A percentile compares a stretch with the other conserved stretches of the same genome.
These are phyloP conservation scores for Alternaria gaisen DNA, from an alignment of 2,329 filamentous ascomycete genomes.

Conservation along the genomic window DNA sequence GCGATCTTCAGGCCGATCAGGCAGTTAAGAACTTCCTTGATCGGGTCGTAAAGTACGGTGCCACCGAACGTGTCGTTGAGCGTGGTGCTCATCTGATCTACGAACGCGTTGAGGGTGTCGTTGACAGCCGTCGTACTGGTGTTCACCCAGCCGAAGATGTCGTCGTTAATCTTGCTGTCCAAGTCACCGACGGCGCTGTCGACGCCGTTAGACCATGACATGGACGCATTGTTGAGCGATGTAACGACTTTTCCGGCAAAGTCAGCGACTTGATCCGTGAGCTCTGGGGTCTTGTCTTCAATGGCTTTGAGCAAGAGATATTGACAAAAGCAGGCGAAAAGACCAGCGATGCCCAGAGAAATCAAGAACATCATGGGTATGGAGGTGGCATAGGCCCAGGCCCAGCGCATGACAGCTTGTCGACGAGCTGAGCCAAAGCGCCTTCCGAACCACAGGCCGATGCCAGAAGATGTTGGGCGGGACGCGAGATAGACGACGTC, in stretches of 20 bases:
- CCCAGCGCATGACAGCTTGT: constrained; percentile 81
- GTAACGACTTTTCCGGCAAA: constrained; percentile 81
- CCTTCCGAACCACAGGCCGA: constrained; percentile 75
- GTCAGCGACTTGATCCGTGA: constrained; percentile 76
- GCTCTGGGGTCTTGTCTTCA: constrained; percentile 76
- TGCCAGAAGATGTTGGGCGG: constrained; percentile 76
- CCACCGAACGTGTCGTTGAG: constrained; percentile 82
- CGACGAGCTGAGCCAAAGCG: constrained; percentile 70
- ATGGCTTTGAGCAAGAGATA: constrained; percentile 77
- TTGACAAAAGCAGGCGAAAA: constrained; percentile 85
- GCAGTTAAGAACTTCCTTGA: constrained; percentile 83
- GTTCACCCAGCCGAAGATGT: constrained; percentile 87
- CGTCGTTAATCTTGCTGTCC: constrained; percentile 79
- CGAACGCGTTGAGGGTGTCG: constrained; percentile 82
- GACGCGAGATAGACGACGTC: constrained; percentile 90
- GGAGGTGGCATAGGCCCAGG: constrained; percentile 86
- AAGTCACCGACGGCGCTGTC: constrained; percentile 74
- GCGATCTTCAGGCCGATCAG: constrained; percentile 88
- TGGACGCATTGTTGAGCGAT: constrained; percentile 76
- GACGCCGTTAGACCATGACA: constrained; percentile 77
- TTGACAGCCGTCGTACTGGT: constrained; percentile 86
- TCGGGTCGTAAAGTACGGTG: constrained; percentile 80
- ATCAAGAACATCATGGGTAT: constrained; percentile 85
- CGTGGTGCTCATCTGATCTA: constrained; percentile 76
- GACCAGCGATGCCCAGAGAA: constrained; percentile 80